phyloP scores from a whole-genome alignment of 768 basidiomycete genomes.

The Lactarius indigo region DNA sequence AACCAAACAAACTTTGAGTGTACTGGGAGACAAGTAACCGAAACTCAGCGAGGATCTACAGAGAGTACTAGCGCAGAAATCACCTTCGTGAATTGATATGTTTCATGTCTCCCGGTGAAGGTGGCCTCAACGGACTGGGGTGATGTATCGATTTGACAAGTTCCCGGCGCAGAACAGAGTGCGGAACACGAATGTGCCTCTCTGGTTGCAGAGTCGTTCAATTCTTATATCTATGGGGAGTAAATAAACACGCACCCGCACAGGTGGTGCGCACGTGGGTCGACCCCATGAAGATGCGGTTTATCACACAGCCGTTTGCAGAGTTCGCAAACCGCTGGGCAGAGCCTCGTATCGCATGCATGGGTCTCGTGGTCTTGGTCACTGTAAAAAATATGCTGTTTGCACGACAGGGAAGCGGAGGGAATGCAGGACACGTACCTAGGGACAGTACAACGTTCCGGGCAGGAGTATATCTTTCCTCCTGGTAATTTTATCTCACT shows the following conservation, averaged over 20 bases:
- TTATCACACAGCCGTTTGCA: slow-evolving; percentile 51
- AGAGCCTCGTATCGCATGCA: slow-evolving; percentile 48
- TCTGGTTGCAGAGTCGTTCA: neutral
- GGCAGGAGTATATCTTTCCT: slow-evolving; percentile 2
- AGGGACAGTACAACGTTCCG: neutral
- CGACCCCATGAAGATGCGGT: slow-evolving; percentile 46
- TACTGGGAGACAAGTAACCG: slow-evolving; percentile 36
- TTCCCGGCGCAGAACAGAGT: slow-evolving; percentile 36
- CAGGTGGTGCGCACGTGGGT: neutral
- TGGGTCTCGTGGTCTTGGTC: slow-evolving; percentile 44
- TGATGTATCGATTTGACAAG: slow-evolving; percentile 56
- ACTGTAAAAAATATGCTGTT: slow-evolving; percentile 30
- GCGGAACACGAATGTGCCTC: neutral
- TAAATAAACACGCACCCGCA: slow-evolving; percentile 37
- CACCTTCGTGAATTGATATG: slow-evolving; percentile 63
- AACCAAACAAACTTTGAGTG: slow-evolving; percentile 43
- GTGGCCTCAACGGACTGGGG: slow-evolving; percentile 57
- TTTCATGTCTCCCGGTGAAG: slow-evolving; percentile 53
- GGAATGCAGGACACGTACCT: neutral
- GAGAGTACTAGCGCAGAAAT: neutral
- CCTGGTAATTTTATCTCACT: neutral
- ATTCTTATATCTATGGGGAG: neutral
- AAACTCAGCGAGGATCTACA: neutral
- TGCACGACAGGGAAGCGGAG: neutral
- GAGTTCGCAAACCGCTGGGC: slow-evolving; percentile 51